Evolutionary conservation across 768 basidiomycete genomes (phyloP), one percentile per base, ranked within the genome.

Genomic region (Leccinum ochraceum): DNA sequence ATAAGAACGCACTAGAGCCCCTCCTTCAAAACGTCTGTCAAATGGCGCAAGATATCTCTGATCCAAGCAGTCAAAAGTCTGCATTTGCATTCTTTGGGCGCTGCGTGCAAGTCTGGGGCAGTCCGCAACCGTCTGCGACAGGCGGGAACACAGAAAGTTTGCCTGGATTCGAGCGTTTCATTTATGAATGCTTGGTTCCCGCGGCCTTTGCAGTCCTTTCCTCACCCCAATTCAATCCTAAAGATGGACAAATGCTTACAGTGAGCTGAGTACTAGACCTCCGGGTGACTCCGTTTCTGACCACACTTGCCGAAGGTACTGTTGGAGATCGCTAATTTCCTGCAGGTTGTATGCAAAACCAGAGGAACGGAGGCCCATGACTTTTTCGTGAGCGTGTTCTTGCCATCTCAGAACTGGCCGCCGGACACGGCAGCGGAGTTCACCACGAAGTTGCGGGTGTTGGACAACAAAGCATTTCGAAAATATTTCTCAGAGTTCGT

Each of bases 391-490:
- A 80, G 79, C 55, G 84, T 87, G 30, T 94, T 93, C 75, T 83
- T 99, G 20, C 95, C 97, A 1, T 86, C 93, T 9, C 87, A 96
- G 76, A 85, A 88, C 63, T 95, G 94, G 84, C 95, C 97, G 34
- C 75, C 82, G 22, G 86, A 90, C 49, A 86, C 82, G 28, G 88
- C 91, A 4, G 63, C 87, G 49, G 90, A 95, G 64, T 93, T 97
- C 63, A 83, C 87, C 2, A 81, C 82, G 17, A 92, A 92, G 71
- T 74, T 94, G 66, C 83, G 86, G 60, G 86, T 86, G 72, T 74
- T 89, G 59, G 92, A 94, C 69, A 78, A 80, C 65, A 93, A 89
- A 71, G 77, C 73, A 37, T 94, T 94, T 77, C 81, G 89, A 67
- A 94, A 91, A 79, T 94, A 92, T 75, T 94, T 93, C 74, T 83